These are phyloP conservation scores for Tilletia caries DNA, from an alignment of 1,284 basidiomycete species.

Conservation along the genomic window DNA sequence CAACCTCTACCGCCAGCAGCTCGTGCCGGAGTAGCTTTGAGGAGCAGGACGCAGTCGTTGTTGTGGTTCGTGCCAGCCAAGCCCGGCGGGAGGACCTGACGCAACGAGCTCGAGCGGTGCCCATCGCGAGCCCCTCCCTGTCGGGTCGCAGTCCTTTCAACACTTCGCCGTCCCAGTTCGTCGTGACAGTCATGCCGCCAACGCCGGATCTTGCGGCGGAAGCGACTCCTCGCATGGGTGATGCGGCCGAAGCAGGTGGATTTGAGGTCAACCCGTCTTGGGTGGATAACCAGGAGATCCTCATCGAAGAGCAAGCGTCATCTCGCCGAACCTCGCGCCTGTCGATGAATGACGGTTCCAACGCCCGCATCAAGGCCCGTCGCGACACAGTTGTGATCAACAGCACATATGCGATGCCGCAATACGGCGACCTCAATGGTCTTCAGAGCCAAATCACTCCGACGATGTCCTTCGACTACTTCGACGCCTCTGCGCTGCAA, in stretches of 20 bases:
- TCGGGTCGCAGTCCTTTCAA: slow-evolving; percentile 25
- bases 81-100: slow-evolving; percentile 16
- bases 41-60: background rate
- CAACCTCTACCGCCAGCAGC: background rate
- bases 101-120: slow-evolving; percentile 22
- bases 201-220: slow-evolving; percentile 35
- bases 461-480: slow-evolving; percentile 22
- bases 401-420: slow-evolving; percentile 19
- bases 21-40: slow-evolving; percentile 8
- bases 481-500: background rate
- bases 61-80: background rate
- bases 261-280: slow-evolving; percentile 17
- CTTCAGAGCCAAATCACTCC: slow-evolving; percentile 17
- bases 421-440: slow-evolving; percentile 21
- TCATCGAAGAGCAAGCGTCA: background rate
- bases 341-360: background rate
- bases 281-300: slow-evolving; percentile 13
- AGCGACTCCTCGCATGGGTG: slow-evolving; percentile 11
- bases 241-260: slow-evolving; percentile 13
- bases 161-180: slow-evolving; percentile 25
- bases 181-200: slow-evolving; percentile 46
- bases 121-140: slow-evolving; percentile 33
- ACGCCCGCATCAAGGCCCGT: slow-evolving; percentile 12
- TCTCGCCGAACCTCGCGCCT: slow-evolving; percentile 5
- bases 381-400: slow-evolving; percentile 14